phyloP scores from a whole-genome alignment of 202 grass and related monocot genomes.

The Brachypodium distachyon region DNA sequence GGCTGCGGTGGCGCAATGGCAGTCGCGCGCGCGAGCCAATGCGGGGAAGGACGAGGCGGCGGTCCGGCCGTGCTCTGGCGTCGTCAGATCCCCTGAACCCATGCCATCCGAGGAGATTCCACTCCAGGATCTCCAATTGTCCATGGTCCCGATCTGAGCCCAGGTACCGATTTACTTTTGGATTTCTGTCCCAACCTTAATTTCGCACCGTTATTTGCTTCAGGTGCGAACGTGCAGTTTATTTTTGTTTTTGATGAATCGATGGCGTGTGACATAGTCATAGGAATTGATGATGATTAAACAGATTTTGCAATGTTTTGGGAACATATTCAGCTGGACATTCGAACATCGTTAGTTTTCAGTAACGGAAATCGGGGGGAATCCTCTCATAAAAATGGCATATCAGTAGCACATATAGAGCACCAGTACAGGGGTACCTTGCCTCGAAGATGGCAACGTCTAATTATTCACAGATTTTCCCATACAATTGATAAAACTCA shows the following conservation, averaged over 20 bases:
- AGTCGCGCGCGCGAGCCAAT: neutral
- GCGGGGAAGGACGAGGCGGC: neutral
- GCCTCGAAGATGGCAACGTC: neutral
- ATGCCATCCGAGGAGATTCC: neutral
- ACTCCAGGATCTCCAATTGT: neutral
- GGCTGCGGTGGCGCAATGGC: neutral
- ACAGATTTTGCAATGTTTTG: neutral
- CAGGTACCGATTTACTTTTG: neutral
- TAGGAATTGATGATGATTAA: neutral
- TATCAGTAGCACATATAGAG: no score
- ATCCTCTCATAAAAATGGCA: no score
- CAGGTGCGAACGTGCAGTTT: neutral
- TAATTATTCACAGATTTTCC: neutral
- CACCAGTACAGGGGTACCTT: neutral
- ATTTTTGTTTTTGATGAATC: neutral
- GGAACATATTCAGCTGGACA: neutral
- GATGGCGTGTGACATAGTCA: neutral
- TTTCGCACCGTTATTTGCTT: neutral
- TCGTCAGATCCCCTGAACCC: neutral
- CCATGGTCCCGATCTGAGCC: neutral
- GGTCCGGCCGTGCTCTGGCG: neutral
- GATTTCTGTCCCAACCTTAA: neutral
- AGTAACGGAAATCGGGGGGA: neutral
- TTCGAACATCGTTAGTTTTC: neutral
- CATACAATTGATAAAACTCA: neutral